Evolutionary conservation across 768 basidiomycete genomes (phyloP).

Genomic region (Russula foetens): DNA sequence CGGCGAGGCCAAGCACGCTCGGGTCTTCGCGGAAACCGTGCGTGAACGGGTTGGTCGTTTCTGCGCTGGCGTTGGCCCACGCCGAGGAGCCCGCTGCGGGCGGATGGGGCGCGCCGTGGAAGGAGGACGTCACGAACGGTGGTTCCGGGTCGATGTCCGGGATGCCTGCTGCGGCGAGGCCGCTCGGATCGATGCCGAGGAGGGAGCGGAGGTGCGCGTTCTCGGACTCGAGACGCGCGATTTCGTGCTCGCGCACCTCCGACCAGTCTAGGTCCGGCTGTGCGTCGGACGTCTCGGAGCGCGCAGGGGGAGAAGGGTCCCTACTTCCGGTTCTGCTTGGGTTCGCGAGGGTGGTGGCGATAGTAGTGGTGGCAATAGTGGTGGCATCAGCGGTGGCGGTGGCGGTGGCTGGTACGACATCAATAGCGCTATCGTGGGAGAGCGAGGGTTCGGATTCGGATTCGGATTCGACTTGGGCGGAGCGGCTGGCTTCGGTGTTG

Average conservation of each 20-base stretch:
- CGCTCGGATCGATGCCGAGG: constrained; percentile 63
- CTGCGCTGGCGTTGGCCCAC: constrained; percentile 20
- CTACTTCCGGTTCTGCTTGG: neutral
- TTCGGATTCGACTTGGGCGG: neutral
- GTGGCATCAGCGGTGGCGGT: constrained; percentile 7
- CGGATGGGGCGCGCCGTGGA: neutral
- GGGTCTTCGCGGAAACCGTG: constrained; percentile 16
- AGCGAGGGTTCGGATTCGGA: neutral
- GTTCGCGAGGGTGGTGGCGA: neutral
- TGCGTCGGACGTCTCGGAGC: neutral
- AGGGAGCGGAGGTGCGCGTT: constrained; percentile 70
- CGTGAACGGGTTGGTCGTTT: constrained; percentile 24
- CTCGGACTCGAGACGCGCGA: constrained; percentile 71
- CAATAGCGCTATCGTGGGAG: neutral
- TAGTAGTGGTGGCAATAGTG: neutral
- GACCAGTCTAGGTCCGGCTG: constrained; percentile 68
- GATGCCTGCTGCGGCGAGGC: constrained; percentile 41
- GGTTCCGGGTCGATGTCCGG: constrained; percentile 39
- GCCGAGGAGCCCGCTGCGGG: constrained; percentile 17
- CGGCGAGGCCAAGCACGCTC: constrained; percentile 18
- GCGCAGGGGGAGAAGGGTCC: neutral
- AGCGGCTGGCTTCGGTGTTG: neutral
- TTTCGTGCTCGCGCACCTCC: constrained; percentile 80
- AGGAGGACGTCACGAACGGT: constrained; percentile 24
- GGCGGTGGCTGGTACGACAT: neutral